Conservation (phyloP, 2,329 filamentous ascomycete species). For the Cordyceps fumosorosea region DNA sequence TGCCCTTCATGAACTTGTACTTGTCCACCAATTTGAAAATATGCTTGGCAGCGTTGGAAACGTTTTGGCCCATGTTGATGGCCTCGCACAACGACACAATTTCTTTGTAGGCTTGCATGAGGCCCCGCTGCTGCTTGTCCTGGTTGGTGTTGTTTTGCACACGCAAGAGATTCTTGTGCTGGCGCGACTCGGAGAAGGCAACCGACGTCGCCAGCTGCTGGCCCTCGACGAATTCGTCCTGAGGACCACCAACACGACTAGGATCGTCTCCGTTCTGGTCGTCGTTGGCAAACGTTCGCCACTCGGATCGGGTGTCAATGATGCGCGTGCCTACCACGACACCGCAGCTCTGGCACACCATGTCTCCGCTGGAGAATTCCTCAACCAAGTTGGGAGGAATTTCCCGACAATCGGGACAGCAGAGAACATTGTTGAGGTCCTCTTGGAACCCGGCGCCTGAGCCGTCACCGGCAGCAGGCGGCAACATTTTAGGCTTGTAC, state of each 20-base stretch:
- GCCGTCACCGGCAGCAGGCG: conserved; percentile 28
- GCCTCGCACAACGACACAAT: conserved; percentile 83
- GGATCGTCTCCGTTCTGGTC: conserved; percentile 95
- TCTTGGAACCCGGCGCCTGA: conserved; percentile 54
- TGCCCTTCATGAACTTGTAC: conserved; percentile 88
- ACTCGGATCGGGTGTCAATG: conserved; percentile 94
- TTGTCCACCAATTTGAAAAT: conserved; percentile 94
- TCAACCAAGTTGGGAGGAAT: conserved; percentile 88
- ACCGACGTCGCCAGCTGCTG: conserved; percentile 86
- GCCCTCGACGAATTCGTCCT: conserved; percentile 83
- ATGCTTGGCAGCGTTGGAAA: conserved; percentile 86
- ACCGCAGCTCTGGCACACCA: conserved; percentile 87
- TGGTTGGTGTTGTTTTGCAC: conserved; percentile 79
- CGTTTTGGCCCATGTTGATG: conserved; percentile 71
- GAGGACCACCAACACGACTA: conserved; percentile 92
- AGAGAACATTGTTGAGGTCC: conserved; percentile 78
- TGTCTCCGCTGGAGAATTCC: conserved; percentile 86
- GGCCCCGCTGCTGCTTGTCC: conserved; percentile 75
- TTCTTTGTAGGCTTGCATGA: conserved; percentile 81
- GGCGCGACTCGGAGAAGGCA: conserved; percentile 69
- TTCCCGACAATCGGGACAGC: conserved; percentile 88
- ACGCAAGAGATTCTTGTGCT: conserved; percentile 68
- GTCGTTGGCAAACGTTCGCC: conserved; percentile 98
- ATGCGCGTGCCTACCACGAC: conserved; percentile 85
- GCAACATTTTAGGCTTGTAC: conserved; percentile 41